Evolutionary conservation across 192 early-diverging fungal species (phyloP).

Genomic region (Gryganskiella cystojenkinii): DNA sequence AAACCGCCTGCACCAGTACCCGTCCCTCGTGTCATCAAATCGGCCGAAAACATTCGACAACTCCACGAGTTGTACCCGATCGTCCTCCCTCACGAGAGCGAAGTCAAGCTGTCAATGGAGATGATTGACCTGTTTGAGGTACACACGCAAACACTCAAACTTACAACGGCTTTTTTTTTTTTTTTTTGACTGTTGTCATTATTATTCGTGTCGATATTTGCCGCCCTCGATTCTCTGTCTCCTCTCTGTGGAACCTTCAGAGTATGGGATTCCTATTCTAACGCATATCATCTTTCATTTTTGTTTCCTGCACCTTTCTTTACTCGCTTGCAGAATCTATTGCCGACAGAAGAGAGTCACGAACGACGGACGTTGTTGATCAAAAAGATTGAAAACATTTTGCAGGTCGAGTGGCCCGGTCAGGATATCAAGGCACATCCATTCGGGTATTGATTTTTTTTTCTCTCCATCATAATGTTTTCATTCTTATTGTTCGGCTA

Average conservation of each 20-base stretch:
- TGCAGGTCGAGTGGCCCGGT: conserved; percentile 86
- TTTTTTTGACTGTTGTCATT: conserved; percentile 6
- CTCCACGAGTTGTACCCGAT: conserved; percentile 8
- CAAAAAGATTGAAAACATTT: conserved; percentile 81
- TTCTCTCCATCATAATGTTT: conserved; percentile 1
- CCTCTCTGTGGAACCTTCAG: neutral
- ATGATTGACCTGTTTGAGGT: conserved; percentile 69
- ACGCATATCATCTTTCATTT: neutral
- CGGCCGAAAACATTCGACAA: conserved; percentile 1
- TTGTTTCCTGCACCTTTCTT: neutral
- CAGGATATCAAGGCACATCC: conserved; percentile 81
- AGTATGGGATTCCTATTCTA: neutral
- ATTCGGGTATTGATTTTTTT: conserved; percentile 76
- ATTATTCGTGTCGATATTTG: neutral
- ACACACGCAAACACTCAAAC: neutral
- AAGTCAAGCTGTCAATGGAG: conserved; percentile 64
- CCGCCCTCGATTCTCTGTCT: neutral
- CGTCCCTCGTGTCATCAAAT: neutral
- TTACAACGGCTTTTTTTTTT: neutral
- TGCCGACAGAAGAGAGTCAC: conserved; percentile 76
- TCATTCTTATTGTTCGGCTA: neutral
- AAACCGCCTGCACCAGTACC: neutral
- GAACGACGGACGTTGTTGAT: conserved; percentile 74
- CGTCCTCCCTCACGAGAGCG: conserved; percentile 34
- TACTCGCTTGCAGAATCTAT: conserved; percentile 51